Percentiles rank a stretch among this genome's conserved stretches.
Evolutionary conservation across 2,329 filamentous ascomycete species (phyloP).

Genomic region (Berkeleyomyces basicola): DNA sequence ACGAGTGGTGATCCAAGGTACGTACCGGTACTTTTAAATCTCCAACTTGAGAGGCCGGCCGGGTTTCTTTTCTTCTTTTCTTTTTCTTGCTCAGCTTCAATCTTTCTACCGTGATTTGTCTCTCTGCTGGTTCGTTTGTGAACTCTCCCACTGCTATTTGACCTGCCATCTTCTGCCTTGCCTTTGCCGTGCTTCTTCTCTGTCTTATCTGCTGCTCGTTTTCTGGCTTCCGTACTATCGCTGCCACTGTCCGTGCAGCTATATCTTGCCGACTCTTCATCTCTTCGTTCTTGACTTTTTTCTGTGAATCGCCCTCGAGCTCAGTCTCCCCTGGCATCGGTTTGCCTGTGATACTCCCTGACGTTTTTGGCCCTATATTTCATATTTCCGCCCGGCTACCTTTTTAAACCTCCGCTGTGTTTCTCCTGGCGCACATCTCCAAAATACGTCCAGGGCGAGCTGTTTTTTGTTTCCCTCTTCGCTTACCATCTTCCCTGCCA

Average conservation of each 20-base stretch:
- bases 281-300: neutral
- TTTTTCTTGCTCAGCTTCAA: neutral
- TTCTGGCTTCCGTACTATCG: too few species aligned
- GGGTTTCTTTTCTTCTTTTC: slow-evolving; percentile 5
- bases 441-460: neutral
- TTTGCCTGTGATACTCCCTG: neutral
- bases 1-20: neutral
- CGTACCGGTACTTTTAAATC: neutral
- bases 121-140: neutral
- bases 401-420: neutral
- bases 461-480: neutral
- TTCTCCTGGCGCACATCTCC: neutral
- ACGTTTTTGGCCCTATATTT: neutral
- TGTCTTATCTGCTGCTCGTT: neutral
- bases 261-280: neutral
- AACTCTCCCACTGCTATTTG: neutral
- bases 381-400: too few species aligned
- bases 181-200: neutral
- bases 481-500: neutral
- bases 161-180: neutral
- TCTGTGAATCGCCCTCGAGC: too few species aligned
- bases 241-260: too few species aligned
- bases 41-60: slow-evolving; percentile 12
- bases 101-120: slow-evolving; percentile 2
- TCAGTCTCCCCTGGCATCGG: neutral